These are phyloP conservation scores for Blastocystis sp. DNA, from an alignment of 352 stramenopile species.

Conservation along the genomic window DNA sequence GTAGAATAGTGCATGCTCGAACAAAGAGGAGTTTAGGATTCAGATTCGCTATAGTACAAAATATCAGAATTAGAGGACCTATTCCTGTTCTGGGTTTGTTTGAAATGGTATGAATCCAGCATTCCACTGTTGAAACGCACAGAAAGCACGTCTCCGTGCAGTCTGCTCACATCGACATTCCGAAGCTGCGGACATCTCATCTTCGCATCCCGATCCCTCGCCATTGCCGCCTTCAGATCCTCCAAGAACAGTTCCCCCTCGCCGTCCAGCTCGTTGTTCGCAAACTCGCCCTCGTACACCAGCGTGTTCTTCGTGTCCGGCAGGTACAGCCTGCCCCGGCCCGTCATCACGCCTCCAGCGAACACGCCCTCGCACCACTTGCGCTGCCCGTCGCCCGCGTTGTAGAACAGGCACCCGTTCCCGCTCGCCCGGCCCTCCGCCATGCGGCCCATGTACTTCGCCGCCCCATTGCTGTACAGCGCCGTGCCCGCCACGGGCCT, in stretches of 20 bases:
- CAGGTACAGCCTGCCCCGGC: background rate
- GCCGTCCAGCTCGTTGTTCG: background rate
- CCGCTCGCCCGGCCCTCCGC: background rate
- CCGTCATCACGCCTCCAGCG: background rate
- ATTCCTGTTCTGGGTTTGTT: too few species aligned
- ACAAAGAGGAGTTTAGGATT: too few species aligned
- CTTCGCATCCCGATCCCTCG: too few species aligned
- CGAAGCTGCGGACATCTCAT: too few species aligned
- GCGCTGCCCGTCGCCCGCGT: background rate
- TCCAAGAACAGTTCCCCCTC: background rate
- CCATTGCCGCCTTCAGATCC: background rate
- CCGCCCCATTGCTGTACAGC: background rate
- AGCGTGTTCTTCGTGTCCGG: background rate
- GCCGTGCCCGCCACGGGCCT: too few species aligned
- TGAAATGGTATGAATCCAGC: too few species aligned
- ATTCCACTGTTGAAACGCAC: too few species aligned
- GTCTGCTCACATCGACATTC: too few species aligned
- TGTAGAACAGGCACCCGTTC: background rate
- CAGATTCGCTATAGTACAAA: too few species aligned
- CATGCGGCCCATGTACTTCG: background rate
- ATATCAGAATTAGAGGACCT: too few species aligned
- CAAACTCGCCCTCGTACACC: background rate
- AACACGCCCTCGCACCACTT: background rate
- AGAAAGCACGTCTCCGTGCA: too few species aligned
- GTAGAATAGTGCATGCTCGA: too few species aligned